Conservation (phyloP, 225 moss, liverwort and hornwort species). For the Thuidium tamariscinum region DNA sequence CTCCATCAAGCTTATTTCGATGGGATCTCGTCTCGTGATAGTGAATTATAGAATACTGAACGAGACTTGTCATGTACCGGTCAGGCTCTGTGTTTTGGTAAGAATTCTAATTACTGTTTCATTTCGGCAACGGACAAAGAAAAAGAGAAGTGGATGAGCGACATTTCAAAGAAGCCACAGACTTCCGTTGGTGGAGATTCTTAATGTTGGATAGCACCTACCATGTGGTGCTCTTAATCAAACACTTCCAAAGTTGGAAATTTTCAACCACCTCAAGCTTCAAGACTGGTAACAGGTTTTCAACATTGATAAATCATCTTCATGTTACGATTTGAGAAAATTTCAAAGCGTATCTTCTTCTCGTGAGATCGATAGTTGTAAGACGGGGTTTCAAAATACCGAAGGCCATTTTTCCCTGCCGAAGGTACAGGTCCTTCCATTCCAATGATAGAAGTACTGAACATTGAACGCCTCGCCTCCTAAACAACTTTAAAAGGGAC, state of each 20-base stretch:
- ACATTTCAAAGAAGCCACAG: not conserved
- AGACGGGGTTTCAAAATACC: not conserved
- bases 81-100: not conserved
- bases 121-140: not conserved
- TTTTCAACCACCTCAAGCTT: not conserved
- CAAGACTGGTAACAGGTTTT: not conserved
- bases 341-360: not conserved
- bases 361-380: not conserved
- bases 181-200: not conserved
- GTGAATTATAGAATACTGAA: not conserved
- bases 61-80: not conserved
- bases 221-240: not conserved
- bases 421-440: not conserved
- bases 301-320: not conserved
- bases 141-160: not conserved
- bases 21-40: not conserved
- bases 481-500: not conserved
- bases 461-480: not conserved
- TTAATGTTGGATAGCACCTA: not conserved
- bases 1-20: not conserved
- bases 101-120: not conserved
- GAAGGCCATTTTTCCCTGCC: not conserved
- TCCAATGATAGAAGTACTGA: not conserved
- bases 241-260: not conserved
- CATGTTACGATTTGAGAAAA: not conserved